Evolutionary conservation across 345 rosid genomes (phyloP).

Genomic region (Toxicodendron radicans): DNA sequence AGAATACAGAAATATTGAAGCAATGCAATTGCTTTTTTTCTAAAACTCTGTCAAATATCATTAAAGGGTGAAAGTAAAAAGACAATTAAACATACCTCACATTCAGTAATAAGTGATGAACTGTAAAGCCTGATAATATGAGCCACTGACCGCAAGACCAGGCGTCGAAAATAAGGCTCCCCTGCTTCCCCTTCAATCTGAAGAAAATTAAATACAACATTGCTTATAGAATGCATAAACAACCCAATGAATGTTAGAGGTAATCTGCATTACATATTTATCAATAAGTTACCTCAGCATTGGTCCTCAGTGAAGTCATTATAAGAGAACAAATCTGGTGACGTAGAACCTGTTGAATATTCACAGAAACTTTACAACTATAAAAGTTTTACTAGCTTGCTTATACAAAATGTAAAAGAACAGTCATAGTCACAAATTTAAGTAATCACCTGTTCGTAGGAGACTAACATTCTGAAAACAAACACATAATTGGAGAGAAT

Average conservation of each 20-base stretch:
- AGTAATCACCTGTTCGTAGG: slow-evolving; percentile 77
- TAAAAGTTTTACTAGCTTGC: slow-evolving; percentile 26
- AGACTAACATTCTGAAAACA: slow-evolving; percentile 69
- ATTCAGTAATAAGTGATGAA: slow-evolving; percentile 89
- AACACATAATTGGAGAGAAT: slow-evolving; percentile 80
- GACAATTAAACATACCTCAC: slow-evolving; percentile 62
- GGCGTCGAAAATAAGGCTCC: slow-evolving; percentile 93
- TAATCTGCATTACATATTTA: not conserved
- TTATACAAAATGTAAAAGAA: slow-evolving; percentile 17
- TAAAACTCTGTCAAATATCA: not conserved
- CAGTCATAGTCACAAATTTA: slow-evolving; percentile 6
- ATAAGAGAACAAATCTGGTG: slow-evolving; percentile 95
- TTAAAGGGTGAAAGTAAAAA: slow-evolving; percentile 12
- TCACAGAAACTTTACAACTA: slow-evolving; percentile 32
- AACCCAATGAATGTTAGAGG: not conserved
- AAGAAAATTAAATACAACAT: slow-evolving; percentile 28
- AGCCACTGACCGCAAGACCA: slow-evolving; percentile 96
- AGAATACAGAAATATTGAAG: not conserved
- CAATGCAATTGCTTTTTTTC: not conserved
- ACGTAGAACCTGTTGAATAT: slow-evolving; percentile 70
- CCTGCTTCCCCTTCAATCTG: slow-evolving; percentile 95
- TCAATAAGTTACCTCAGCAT: slow-evolving; percentile 65
- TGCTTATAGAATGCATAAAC: slow-evolving; percentile 1
- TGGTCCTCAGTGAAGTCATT: slow-evolving; percentile 95
- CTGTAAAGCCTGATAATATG: slow-evolving; percentile 90